Base-by-base conservation (phyloP, 73 alveolate species). In the Paramecium octaurelia region DNA sequence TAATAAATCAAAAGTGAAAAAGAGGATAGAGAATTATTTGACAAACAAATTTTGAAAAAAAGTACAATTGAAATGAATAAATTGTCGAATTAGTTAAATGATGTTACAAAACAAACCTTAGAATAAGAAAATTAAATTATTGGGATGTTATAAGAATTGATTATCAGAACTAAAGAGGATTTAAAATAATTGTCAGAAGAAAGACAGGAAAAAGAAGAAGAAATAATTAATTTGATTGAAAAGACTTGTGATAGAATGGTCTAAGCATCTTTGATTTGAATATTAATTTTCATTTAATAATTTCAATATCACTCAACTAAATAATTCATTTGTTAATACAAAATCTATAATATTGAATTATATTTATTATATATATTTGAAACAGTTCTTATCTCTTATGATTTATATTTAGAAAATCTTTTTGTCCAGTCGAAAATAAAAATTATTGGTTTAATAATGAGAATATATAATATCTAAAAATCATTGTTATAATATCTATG, bases 231-330 rank as follows among this genome's bases (percentile, higher is more conserved):
- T 36, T 34, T 73, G 18, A 73, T 73, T 36, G 87, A 73, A 36
- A 73, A 73, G 6, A 40, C 59, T 73, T 73, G 87, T 34, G 87
- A 73, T 73, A 73, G 35, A 73, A 73, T 73, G 54, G 59, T 73
- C 4, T 73, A 73, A 73, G 59, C 59, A 5, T 35, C 87, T 2
- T 64, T 64, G 50, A 64, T 27, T 27, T 64, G 84, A 64, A 23
- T 18, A 18, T 54, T 54, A 5, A 54, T n/a, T 44, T 50, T n/a
- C 23, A 50, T 50, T 54, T 54, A 3, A 18, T 1, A 54, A 54
- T 54, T 54, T 54, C 35, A 18, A 4, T 54, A 40, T 40, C n/a
- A 36, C 9, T 7, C 1, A 36, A 36, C 9, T 36, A 36, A 6
- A 6, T 35, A 35, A 35, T 35, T n/a, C n/a, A n/a, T n/a, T n/a